Evolutionary conservation across 129 eudicot genomes (phyloP).

Genomic region (Mikania micrantha): DNA sequence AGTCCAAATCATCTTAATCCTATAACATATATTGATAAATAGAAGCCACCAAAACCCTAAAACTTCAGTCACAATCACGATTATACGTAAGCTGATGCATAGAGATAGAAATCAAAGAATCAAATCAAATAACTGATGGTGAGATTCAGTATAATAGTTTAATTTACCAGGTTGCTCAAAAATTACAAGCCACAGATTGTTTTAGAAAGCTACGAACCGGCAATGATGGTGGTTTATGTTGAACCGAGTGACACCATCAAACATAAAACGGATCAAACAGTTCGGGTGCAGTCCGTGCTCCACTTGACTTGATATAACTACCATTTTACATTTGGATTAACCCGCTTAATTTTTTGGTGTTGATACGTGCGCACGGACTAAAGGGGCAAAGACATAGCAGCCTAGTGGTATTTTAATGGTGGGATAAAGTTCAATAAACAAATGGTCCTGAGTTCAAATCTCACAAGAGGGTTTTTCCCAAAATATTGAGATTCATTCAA

Average conservation of each 20-base stretch:
- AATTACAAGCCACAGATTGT: neutral
- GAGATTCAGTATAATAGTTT: neutral
- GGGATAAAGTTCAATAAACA: no score
- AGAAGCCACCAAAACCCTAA: constrained; percentile 11
- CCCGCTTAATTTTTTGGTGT: neutral
- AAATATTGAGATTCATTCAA: no score
- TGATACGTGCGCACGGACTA: no score
- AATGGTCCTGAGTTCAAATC: no score
- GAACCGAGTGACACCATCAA: neutral
- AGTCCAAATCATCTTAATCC: neutral
- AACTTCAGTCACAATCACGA: neutral
- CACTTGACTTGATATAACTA: neutral
- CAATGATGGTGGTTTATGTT: neutral
- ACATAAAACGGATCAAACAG: neutral
- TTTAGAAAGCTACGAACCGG: neutral
- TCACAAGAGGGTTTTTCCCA: no score
- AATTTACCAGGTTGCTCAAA: neutral
- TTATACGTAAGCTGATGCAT: neutral
- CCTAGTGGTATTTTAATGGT: no score
- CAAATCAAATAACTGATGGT: neutral
- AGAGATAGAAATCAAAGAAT: neutral
- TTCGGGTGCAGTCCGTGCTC: neutral
- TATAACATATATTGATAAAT: neutral
- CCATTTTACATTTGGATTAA: neutral
- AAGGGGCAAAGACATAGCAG: no score